Percentiles rank a stretch among this genome's conserved stretches.
phyloP scores from a whole-genome alignment of 495 filamentous ascomycete species.

The Neurospora cerealis region DNA sequence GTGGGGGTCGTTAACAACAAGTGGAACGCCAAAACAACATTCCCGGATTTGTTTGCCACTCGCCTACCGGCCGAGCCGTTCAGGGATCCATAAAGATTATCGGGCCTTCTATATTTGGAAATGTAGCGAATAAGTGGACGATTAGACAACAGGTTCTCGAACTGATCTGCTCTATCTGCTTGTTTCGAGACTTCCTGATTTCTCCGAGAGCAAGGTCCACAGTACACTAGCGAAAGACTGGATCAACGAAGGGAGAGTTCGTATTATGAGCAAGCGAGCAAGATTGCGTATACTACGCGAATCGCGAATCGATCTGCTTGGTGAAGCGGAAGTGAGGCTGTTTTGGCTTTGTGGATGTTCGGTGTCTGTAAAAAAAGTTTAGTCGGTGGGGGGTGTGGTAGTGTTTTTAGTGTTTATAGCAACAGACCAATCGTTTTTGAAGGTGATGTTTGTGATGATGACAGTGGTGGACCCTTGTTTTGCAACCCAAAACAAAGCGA shows the following conservation, averaged over 20 bases:
- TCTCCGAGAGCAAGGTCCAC: not conserved
- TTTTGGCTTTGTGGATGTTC: not conserved
- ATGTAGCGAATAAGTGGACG: not conserved
- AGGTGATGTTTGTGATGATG: not conserved
- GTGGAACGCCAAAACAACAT: no score
- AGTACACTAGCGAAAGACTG: not conserved
- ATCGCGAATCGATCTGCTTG: not conserved
- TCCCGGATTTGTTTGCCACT: not conserved
- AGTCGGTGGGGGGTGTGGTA: not conserved
- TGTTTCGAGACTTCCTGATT: conserved; percentile 4
- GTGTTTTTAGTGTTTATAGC: not conserved
- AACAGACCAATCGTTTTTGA: not conserved
- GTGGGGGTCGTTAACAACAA: not conserved
- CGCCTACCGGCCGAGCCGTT: not conserved
- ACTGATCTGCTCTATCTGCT: not conserved
- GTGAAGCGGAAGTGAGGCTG: not conserved
- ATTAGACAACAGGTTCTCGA: not conserved
- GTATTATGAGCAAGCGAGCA: not conserved
- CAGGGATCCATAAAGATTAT: not conserved
- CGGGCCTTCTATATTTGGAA: not conserved
- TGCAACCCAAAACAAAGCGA: not conserved
- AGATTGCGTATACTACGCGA: not conserved
- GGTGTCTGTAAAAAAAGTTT: not conserved
- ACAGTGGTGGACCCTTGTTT: not conserved
- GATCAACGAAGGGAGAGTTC: not conserved